These are phyloP conservation scores for Collybia sordida DNA, from an alignment of 768 basidiomycete genomes.

Conservation along the genomic window DNA sequence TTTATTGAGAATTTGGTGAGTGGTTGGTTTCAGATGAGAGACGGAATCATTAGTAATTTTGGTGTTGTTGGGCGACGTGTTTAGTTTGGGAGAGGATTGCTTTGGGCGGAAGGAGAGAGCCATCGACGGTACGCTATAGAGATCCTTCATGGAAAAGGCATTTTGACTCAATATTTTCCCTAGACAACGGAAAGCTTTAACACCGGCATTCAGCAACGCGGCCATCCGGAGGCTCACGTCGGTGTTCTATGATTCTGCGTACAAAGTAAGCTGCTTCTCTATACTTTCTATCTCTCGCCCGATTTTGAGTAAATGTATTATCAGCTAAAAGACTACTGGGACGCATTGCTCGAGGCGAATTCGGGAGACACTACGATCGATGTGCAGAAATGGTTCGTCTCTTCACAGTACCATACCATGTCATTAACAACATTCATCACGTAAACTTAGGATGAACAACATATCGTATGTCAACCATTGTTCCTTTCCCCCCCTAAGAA, in stretches of 20 bases:
- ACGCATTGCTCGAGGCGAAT: constrained; percentile 15
- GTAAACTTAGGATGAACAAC: constrained; percentile 39
- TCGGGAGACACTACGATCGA: constrained; percentile 47
- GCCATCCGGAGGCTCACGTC: constrained; percentile 44
- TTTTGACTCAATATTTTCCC: background rate
- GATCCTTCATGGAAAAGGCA: background rate
- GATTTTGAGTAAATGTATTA: background rate
- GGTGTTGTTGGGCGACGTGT: no score
- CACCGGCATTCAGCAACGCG: constrained; percentile 53
- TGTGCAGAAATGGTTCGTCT: constrained; percentile 41
- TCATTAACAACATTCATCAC: constrained; percentile 6
- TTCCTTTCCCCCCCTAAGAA: no score
- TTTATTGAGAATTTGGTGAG: constrained; percentile 40
- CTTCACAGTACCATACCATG: no score
- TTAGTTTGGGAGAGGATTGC: constrained; percentile 39
- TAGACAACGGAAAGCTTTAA: constrained; percentile 50
- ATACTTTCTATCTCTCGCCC: background rate
- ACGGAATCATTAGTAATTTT: background rate
- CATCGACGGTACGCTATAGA: constrained; percentile 25
- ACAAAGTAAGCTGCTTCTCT: constrained; percentile 39
- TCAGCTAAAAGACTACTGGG: constrained; percentile 30
- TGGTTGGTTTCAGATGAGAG: no score
- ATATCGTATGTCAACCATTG: constrained; percentile 39
- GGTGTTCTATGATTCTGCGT: constrained; percentile 50
- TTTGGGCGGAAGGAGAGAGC: constrained; percentile 44